Base-by-base conservation (phyloP, 1,284 basidiomycete species). In the Porodaedalea pini region DNA sequence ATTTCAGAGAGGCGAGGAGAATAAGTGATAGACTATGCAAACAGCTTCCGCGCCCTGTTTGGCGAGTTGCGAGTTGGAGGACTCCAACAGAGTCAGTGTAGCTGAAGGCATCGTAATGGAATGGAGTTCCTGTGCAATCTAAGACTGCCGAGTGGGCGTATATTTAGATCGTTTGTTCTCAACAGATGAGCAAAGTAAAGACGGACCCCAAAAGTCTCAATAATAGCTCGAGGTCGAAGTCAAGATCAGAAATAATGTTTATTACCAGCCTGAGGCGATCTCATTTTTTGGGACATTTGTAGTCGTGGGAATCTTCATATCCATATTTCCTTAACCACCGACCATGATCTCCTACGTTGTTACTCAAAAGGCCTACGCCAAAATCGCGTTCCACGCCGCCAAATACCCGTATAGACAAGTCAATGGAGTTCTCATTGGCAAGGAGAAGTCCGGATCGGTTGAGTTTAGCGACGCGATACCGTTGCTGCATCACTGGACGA, bases 401-500 rank as follows among this genome's bases (percentile, higher is more conserved):
- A 89, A 87, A 66, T 79, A 88, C 64, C 86, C 87, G 8, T 85
- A 88, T 60, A 77, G 74, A 59, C 75, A 76, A 32, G 85, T 88
- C 10, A 88, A 88, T 55, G 86, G 86, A 3, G 81, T 88, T 15
- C 71, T 88, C 17, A 68, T 88, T 0, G 86, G 86, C 41, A 75
- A 73, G 51, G 64, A 71, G 53, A 63, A 66, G 45, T 59, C 27
- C 40, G 40, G 54, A 10, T 65, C 67, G 2, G 75, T 86, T 34
- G 68, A 69, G 57, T 76, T 86, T 50, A 71, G 75, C 50, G 88
- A 90, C 65, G 77, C 82, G 3, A 74, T 91, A 34, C 88, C 88
- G n/a, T 73, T 90, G 32, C 75, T 89, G 50, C 89, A 90, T 67
- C 82, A 88, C 65, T 90, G 87, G 88, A 88, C 87, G 8, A 84